Conservation (phyloP, 768 basidiomycete species). For the Tylopilus plumbeoviolaceoides region DNA sequence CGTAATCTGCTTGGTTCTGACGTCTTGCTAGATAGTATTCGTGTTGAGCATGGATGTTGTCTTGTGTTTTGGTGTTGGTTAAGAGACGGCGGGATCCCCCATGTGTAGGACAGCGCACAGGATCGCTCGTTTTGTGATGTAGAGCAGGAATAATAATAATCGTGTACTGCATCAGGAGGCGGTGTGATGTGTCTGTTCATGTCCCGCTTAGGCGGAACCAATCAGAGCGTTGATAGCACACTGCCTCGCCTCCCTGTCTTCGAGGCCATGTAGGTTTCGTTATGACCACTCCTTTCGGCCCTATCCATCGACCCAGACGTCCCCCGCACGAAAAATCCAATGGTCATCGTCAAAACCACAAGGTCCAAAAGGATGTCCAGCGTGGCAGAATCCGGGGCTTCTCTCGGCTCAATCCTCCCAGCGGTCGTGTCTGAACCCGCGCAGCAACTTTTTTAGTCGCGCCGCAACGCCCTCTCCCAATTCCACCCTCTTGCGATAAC, state of each 20-base stretch:
- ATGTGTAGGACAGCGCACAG: background rate
- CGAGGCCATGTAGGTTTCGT: conserved; percentile 16
- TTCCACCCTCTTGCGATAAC: background rate
- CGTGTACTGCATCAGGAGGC: conserved; percentile 5
- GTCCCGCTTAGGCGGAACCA: conserved; percentile 13
- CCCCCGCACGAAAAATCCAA: background rate
- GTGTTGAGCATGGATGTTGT: conserved; percentile 14
- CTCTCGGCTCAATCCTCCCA: conserved; percentile 26
- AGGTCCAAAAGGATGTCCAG: conserved; percentile 22
- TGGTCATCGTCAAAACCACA: background rate
- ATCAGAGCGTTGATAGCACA: conserved; percentile 24
- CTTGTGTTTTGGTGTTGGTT: background rate
- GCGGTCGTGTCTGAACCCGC: conserved; percentile 9
- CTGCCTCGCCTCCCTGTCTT: conserved; percentile 22
- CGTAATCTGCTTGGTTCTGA: background rate
- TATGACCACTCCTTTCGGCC: background rate
- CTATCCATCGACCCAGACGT: conserved; percentile 1
- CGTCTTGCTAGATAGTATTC: conserved; percentile 3
- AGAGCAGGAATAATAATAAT: conserved; percentile 4
- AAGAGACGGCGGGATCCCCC: background rate
- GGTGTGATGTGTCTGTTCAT: background rate
- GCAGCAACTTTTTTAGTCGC: conserved; percentile 9
- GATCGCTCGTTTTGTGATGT: background rate
- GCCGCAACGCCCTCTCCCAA: conserved; percentile 10
- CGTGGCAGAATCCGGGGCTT: conserved; percentile 34